Conservation (phyloP, 352 stramenopile species). For the Pythium periplocum region DNA sequence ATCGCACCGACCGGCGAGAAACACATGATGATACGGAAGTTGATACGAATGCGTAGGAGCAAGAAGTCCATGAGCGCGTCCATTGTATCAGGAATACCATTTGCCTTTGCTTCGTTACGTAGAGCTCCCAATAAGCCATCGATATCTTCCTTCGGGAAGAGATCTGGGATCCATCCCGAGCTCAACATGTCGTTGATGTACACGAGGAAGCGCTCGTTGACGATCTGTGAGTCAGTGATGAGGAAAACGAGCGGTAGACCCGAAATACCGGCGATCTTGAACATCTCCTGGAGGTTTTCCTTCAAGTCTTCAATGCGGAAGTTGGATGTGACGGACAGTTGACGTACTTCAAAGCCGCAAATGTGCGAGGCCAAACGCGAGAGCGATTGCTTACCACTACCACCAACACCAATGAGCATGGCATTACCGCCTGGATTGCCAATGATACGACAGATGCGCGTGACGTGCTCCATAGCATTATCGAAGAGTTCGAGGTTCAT, state of each 20-base stretch:
- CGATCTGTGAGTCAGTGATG: constrained; percentile 98
- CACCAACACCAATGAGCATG: constrained; percentile 97
- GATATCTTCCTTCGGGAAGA: constrained; percentile 97
- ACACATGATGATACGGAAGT: constrained; percentile 96
- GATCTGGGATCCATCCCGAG: constrained; percentile 95
- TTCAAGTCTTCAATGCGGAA: constrained; percentile 97
- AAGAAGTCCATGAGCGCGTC: constrained; percentile 96
- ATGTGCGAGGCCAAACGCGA: constrained; percentile 96
- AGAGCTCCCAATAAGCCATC: constrained; percentile 89
- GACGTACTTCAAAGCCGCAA: constrained; percentile 94
- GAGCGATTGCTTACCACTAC: constrained; percentile 95
- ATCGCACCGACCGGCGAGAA: constrained; percentile 97
- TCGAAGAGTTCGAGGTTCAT: constrained; percentile 99
- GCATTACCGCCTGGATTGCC: constrained; percentile 94
- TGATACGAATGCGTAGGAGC: constrained; percentile 89
- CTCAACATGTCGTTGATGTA: constrained; percentile 97
- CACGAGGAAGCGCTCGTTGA: constrained; percentile 97
- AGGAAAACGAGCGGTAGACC: constrained; percentile 94
- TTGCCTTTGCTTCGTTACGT: constrained; percentile 93
- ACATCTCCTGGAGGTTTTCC: constrained; percentile 96
- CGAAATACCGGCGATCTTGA: constrained; percentile 93
- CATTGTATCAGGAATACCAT: constrained; percentile 90
- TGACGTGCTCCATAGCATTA: constrained; percentile 96
- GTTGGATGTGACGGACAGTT: constrained; percentile 94
- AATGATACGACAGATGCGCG: constrained; percentile 95